Percentiles rank a stretch among this genome's conserved stretches.
phyloP scores from a whole-genome alignment of 2,329 filamentous ascomycete species.

The Aspergillus melleus region DNA sequence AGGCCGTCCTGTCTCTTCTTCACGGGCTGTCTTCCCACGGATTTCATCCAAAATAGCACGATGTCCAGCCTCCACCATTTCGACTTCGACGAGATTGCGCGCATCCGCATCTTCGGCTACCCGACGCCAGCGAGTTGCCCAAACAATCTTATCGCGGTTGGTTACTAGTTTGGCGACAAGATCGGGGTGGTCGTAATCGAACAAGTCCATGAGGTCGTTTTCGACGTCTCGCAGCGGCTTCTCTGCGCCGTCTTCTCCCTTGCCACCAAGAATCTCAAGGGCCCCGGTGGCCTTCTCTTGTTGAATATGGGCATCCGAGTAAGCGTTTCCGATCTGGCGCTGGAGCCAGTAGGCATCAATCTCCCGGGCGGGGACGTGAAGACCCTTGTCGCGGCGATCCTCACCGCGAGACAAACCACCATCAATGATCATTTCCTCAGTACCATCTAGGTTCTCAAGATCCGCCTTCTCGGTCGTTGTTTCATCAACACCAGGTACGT shows the following conservation, averaged over 20 bases:
- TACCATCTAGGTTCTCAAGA: conserved; percentile 48
- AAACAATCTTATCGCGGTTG: conserved; percentile 92
- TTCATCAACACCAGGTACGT: conserved; percentile 54
- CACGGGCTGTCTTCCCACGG: conserved; percentile 64
- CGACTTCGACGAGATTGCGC: conserved; percentile 75
- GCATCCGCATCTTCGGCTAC: conserved; percentile 75
- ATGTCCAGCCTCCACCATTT: conserved; percentile 88
- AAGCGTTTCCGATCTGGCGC: conserved; percentile 82
- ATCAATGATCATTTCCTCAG: conserved; percentile 82
- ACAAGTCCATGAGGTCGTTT: conserved; percentile 97
- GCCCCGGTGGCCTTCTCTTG: conserved; percentile 89
- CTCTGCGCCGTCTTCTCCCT: conserved; percentile 72
- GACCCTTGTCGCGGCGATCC: conserved; percentile 47
- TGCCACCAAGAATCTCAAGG: conserved; percentile 76
- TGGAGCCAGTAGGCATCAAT: conserved; percentile 98
- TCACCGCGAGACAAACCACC: conserved; percentile 53
- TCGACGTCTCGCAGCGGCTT: conserved; percentile 89
- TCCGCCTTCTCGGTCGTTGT: conserved; percentile 35
- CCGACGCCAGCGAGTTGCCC: conserved; percentile 84
- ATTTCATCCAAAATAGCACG: conserved; percentile 86
- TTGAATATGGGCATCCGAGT: conserved; percentile 87
- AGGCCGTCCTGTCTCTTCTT: conserved; percentile 58
- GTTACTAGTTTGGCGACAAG: conserved; percentile 86
- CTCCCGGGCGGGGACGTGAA: conserved; percentile 75
- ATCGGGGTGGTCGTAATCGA: conserved; percentile 95